Evolutionary conservation across 2,329 filamentous ascomycete genomes (phyloP).

Genomic region (Aureobasidium sp.): DNA sequence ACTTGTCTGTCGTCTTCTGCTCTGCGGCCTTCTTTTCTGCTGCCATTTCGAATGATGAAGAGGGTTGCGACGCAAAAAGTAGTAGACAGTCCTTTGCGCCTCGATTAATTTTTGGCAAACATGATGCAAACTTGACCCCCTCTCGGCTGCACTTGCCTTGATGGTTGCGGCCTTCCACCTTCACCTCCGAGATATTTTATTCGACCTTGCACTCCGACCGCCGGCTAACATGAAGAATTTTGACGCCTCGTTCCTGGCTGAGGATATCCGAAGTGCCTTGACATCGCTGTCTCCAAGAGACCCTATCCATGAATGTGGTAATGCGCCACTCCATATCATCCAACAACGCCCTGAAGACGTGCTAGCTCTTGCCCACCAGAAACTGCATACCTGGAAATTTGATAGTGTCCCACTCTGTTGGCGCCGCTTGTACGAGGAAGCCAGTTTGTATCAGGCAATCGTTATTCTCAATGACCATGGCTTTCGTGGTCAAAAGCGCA

Average conservation of each 20-base stretch:
- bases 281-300: slow-evolving; percentile 18
- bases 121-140: slow-evolving; percentile 12
- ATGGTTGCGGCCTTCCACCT: neutral
- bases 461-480: slow-evolving; percentile 19
- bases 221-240: neutral
- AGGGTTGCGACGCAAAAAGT: neutral
- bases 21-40: neutral
- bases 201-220: neutral
- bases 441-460: slow-evolving; percentile 57
- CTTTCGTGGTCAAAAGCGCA: slow-evolving; percentile 20
- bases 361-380: slow-evolving; percentile 53
- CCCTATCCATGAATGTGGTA: slow-evolving; percentile 36
- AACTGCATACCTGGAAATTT: slow-evolving; percentile 64
- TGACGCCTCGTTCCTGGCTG: neutral
- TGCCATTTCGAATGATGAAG: neutral
- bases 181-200: neutral
- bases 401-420: slow-evolving; percentile 60
- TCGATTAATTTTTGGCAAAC: slow-evolving; percentile 9
- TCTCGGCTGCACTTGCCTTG: slow-evolving; percentile 12
- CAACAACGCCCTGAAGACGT: slow-evolving; percentile 43
- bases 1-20: slow-evolving; percentile 17
- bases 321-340: slow-evolving; percentile 34
- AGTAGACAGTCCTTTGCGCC: neutral
- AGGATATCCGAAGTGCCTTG: neutral
- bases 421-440: slow-evolving; percentile 65